phyloP scores from a whole-genome alignment of 2,329 filamentous ascomycete genomes.

The Ascochyta rabiei region DNA sequence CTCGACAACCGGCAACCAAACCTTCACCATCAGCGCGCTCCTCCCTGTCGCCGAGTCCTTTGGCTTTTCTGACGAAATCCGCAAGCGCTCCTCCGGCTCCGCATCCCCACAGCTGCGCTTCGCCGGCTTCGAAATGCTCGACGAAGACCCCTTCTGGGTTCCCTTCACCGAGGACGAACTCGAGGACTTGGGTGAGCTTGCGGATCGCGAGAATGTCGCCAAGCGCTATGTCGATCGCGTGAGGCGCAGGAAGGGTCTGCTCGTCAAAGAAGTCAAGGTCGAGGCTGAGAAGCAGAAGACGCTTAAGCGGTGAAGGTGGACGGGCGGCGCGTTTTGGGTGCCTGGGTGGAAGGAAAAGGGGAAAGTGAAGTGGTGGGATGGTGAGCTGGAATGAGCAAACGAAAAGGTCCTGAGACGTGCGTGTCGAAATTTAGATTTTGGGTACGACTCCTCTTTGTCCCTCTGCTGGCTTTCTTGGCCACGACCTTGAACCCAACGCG shows the following conservation, averaged over 20 bases:
- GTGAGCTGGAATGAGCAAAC: not conserved
- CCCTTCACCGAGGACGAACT: slow-evolving; percentile 95
- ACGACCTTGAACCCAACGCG: no score
- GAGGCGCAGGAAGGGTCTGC: slow-evolving; percentile 81
- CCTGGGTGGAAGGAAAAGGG: slow-evolving; percentile 2
- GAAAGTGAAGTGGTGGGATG: slow-evolving; percentile 11
- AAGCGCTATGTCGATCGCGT: slow-evolving; percentile 96
- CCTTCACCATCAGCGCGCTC: slow-evolving; percentile 89
- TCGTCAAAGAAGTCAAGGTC: slow-evolving; percentile 74
- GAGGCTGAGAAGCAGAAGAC: slow-evolving; percentile 94
- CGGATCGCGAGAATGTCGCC: slow-evolving; percentile 92
- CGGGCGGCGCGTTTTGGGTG: slow-evolving; percentile 11
- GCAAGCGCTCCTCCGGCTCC: slow-evolving; percentile 88
- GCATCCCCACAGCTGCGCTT: slow-evolving; percentile 94
- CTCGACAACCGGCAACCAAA: slow-evolving; percentile 90
- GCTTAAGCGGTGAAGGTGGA: slow-evolving; percentile 60
- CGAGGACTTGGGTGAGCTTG: slow-evolving; percentile 92
- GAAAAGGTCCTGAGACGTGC: no score
- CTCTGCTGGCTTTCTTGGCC: no score
- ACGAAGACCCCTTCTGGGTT: slow-evolving; percentile 98
- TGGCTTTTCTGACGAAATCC: slow-evolving; percentile 94
- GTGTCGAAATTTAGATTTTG: no score
- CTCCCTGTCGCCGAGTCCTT: slow-evolving; percentile 95
- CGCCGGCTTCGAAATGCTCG: slow-evolving; percentile 87
- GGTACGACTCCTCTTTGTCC: no score